Percentiles rank a stretch among this genome's conserved stretches.
These are phyloP conservation scores for Wickerhamiella sergipiensis DNA, from an alignment of 805 yeast species.

Conservation along the genomic window DNA sequence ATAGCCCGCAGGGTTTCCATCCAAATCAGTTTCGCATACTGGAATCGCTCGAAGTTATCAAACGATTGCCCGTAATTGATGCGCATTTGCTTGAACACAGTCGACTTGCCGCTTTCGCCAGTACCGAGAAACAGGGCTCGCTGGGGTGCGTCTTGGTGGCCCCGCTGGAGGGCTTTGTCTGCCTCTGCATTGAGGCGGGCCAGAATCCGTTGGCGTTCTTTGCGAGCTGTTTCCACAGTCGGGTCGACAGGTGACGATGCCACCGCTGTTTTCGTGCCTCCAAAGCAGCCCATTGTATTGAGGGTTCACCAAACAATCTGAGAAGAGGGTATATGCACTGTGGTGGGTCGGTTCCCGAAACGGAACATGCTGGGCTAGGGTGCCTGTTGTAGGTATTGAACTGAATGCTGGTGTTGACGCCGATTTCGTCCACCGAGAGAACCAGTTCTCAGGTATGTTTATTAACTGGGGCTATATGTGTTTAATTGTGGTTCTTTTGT, in stretches of 20 bases:
- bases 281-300: not conserved
- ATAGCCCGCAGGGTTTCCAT: conserved; percentile 77
- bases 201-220: conserved; percentile 15
- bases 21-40: conserved; percentile 84
- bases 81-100: conserved; percentile 70
- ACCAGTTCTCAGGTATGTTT: no score
- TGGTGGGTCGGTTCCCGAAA: not conserved
- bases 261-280: not conserved
- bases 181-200: conserved; percentile 31
- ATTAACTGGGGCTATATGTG: no score
- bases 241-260: not conserved
- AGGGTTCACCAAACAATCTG: not conserved
- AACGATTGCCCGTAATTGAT: conserved; percentile 79
- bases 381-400: no score
- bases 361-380: not conserved
- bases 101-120: conserved; percentile 77
- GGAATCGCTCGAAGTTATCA: conserved; percentile 59
- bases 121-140: conserved; percentile 57
- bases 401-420: no score
- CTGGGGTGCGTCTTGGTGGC: conserved; percentile 3
- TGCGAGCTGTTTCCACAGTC: not conserved
- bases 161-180: conserved; percentile 24
- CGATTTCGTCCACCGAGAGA: no score
- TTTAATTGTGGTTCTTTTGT: no score
- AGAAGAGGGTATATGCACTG: not conserved